phyloP scores from a whole-genome alignment of 2,329 filamentous ascomycete species.

The Sphaerostilbella broomeana region DNA sequence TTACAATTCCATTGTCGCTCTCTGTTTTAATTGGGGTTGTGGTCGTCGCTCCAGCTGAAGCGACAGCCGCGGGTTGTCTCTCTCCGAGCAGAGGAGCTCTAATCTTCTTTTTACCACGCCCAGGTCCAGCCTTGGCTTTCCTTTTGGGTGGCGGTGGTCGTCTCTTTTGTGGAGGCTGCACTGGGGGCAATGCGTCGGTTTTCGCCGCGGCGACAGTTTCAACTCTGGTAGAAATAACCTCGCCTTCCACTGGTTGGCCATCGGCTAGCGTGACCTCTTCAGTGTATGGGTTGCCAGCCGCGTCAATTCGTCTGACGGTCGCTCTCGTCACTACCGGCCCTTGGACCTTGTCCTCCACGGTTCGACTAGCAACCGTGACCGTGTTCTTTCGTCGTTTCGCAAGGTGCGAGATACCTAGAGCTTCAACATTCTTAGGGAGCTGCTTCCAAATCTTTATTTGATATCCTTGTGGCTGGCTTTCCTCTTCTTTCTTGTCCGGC shows the following conservation, averaged over 20 bases:
- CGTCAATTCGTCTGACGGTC: constrained; percentile 71
- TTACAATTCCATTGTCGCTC: constrained; percentile 33
- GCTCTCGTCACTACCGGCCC: constrained; percentile 64
- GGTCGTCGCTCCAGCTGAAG: constrained; percentile 31
- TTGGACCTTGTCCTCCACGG: constrained; percentile 36
- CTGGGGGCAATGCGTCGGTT: constrained; percentile 44
- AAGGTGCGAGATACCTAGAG: constrained; percentile 44
- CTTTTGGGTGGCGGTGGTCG: constrained; percentile 72
- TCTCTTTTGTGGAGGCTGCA: constrained; percentile 42
- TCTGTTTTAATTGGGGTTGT: constrained; percentile 34
- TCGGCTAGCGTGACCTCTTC: constrained; percentile 78
- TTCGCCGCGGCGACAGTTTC: constrained; percentile 50
- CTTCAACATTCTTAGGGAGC: constrained; percentile 52
- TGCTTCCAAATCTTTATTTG: constrained; percentile 56
- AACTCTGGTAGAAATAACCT: constrained; percentile 61
- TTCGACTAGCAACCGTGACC: constrained; percentile 49
- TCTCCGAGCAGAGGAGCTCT: constrained; percentile 42
- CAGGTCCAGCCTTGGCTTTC: constrained; percentile 68
- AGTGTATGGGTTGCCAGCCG: constrained; percentile 72
- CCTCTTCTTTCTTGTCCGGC: constrained; percentile 57
- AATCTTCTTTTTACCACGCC: constrained; percentile 73
- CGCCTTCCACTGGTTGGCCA: constrained; percentile 73
- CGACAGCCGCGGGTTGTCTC: constrained; percentile 22
- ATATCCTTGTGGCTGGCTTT: constrained; percentile 47
- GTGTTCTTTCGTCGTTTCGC: constrained; percentile 57